These are phyloP conservation scores for Gossypium australe DNA, from an alignment of 345 rosid genomes.

Conservation along the genomic window DNA sequence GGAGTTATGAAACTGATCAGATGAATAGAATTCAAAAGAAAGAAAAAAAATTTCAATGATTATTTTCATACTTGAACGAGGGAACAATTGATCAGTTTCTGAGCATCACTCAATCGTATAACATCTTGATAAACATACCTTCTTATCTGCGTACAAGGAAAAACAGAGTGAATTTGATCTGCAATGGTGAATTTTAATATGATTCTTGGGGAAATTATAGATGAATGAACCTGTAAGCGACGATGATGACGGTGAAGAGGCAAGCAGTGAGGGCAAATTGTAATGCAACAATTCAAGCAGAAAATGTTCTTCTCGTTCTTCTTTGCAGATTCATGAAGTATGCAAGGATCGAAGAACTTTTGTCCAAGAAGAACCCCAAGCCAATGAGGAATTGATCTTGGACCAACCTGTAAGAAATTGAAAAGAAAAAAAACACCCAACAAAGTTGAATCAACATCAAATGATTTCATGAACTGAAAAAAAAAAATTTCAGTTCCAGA, in stretches of 20 bases:
- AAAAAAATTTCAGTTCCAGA: too few relatives aligned
- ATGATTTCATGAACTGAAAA: not conserved
- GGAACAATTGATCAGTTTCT: slow-evolving; percentile 49
- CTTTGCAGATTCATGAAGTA: slow-evolving; percentile 22
- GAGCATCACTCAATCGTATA: slow-evolving; percentile 41
- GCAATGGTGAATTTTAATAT: not conserved
- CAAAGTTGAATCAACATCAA: not conserved
- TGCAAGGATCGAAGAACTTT: slow-evolving; percentile 31
- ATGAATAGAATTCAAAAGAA: not conserved
- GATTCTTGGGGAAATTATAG: not conserved
- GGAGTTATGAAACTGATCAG: not conserved
- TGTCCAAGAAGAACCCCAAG: slow-evolving; percentile 23
- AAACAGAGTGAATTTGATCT: not conserved
- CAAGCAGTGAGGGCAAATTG: slow-evolving; percentile 32
- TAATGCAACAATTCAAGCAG: slow-evolving; percentile 31
- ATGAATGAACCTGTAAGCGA: slow-evolving; percentile 26
- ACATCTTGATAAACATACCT: slow-evolving; percentile 67
- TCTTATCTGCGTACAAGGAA: slow-evolving; percentile 32
- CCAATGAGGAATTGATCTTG: slow-evolving; percentile 22
- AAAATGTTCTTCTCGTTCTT: slow-evolving; percentile 33
- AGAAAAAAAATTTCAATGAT: not conserved
- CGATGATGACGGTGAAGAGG: slow-evolving; percentile 21
- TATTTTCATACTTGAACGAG: slow-evolving; percentile 40
- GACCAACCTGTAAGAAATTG: slow-evolving; percentile 2
- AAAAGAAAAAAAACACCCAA: not conserved